These are phyloP conservation scores for Poa pratensis DNA, from an alignment of 176 grass and related monocot species.

Conservation along the genomic window DNA sequence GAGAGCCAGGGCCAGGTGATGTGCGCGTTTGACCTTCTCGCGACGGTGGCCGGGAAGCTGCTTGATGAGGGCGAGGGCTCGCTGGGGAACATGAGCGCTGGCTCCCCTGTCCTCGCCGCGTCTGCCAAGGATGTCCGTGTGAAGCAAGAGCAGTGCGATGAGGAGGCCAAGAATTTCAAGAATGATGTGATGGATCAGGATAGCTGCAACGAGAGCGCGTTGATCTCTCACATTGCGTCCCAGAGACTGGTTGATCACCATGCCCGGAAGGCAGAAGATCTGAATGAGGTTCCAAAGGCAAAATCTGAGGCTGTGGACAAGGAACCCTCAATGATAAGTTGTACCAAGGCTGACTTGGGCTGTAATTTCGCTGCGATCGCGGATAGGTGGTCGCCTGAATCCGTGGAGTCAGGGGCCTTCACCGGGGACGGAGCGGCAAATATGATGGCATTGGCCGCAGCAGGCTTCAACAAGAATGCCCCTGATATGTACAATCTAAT, in stretches of 20 bases:
- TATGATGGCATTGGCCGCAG: conserved; percentile 7
- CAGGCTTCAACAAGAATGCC: conserved; percentile 42
- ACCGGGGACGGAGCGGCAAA: conserved; percentile 52
- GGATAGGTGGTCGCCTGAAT: conserved; percentile 61
- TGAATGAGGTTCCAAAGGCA: conserved; percentile 49
- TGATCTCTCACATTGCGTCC: conserved; percentile 42
- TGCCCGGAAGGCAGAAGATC: conserved; percentile 28
- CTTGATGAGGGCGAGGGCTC: conserved; percentile 73
- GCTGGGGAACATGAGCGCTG: conserved; percentile 42
- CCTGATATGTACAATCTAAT: conserved; percentile 59
- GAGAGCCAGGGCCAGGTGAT: conserved; percentile 59
- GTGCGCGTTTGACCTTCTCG: conserved; percentile 89
- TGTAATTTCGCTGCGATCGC: conserved; percentile 38
- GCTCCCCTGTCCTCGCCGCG: not conserved
- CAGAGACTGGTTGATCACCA: conserved; percentile 36
- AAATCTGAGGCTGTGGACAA: conserved; percentile 56
- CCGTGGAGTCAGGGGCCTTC: conserved; percentile 53
- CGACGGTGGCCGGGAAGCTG: conserved; percentile 84
- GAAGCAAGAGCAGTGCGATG: conserved; percentile 64
- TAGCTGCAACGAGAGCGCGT: conserved; percentile 75
- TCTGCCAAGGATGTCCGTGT: conserved; percentile 48
- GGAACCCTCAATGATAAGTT: conserved; percentile 59
- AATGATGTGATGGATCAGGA: conserved; percentile 70
- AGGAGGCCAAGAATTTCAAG: conserved; percentile 64
- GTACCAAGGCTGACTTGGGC: conserved; percentile 43